These are phyloP conservation scores for Diutina siamensis DNA, from an alignment of 1,139 yeast species.

Conservation along the genomic window DNA sequence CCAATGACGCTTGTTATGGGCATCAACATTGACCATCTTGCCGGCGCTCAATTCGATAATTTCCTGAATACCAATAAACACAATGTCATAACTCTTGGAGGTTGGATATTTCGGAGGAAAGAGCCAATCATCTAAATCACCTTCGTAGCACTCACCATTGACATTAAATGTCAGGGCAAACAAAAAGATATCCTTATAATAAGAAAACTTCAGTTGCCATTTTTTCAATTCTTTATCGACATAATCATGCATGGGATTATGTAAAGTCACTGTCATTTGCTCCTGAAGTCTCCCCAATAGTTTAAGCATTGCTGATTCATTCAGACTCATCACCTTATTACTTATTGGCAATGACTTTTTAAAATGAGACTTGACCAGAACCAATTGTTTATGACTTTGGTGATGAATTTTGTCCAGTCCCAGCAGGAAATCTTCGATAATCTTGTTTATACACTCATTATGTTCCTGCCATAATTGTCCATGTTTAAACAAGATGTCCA, in stretches of 20 bases:
- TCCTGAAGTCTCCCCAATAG: slow-evolving; percentile 38
- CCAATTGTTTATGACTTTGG: neutral
- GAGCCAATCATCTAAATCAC: neutral
- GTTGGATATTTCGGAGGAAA: neutral
- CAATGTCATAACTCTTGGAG: neutral
- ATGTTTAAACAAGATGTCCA: neutral
- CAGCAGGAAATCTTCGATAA: neutral
- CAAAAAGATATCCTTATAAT: neutral
- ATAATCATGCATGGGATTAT: slow-evolving; percentile 67
- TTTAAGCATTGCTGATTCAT: slow-evolving; percentile 35
- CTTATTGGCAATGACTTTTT: neutral
- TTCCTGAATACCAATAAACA: slow-evolving; percentile 5
- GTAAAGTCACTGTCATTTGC: slow-evolving; percentile 35
- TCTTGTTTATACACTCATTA: neutral
- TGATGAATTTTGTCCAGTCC: neutral
- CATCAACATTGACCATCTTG: slow-evolving; percentile 3
- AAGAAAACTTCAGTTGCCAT: neutral
- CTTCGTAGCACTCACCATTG: neutral
- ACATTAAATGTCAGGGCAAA: slow-evolving; percentile 5
- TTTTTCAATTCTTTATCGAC: slow-evolving; percentile 42
- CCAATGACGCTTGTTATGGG: neutral
- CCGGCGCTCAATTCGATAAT: slow-evolving; percentile 5
- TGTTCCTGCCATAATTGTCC: slow-evolving; percentile 5
- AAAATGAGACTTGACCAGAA: neutral
- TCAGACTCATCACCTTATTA: slow-evolving; percentile 25